phyloP scores from a whole-genome alignment of 805 yeast genomes.

The Lachancea quebecensis region DNA sequence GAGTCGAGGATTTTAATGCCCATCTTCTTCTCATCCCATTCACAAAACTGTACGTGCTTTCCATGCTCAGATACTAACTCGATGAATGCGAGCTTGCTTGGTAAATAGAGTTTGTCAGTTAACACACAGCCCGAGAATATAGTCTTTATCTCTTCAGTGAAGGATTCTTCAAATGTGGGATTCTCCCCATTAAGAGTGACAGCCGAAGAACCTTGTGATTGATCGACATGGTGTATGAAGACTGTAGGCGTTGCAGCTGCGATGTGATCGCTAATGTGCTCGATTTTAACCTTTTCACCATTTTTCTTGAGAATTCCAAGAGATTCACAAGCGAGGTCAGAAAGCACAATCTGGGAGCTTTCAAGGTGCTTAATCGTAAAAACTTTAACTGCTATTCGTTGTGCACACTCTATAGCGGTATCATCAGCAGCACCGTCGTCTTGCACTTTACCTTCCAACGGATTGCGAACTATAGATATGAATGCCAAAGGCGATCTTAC shows the following conservation, averaged over 20 bases:
- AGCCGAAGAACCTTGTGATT: background rate
- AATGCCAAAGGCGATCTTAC: constrained; percentile 23
- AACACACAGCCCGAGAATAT: constrained; percentile 8
- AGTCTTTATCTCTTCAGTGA: constrained; percentile 2
- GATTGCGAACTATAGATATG: constrained; percentile 24
- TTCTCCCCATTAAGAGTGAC: background rate
- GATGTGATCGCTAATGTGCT: constrained; percentile 37
- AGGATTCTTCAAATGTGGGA: background rate
- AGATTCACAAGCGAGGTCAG: constrained; percentile 39
- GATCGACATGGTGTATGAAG: constrained; percentile 1
- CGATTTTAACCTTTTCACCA: constrained; percentile 36
- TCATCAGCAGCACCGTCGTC: background rate
- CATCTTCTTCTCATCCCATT: constrained; percentile 7
- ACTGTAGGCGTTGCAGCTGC: constrained; percentile 27
- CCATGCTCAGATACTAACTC: constrained; percentile 14
- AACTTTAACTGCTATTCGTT: constrained; percentile 15
- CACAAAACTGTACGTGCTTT: constrained; percentile 7
- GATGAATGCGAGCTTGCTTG: constrained; percentile 7
- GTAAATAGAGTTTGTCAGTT: constrained; percentile 14
- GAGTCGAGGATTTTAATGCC: constrained; percentile 9
- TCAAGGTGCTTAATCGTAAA: constrained; percentile 11
- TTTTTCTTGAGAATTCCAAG: constrained; percentile 39
- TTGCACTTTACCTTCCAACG: constrained; percentile 14
- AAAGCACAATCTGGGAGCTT: constrained; percentile 33
- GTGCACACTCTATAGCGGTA: constrained; percentile 11